A percentile compares a stretch with the other conserved stretches of the same genome.
Evolutionary conservation across 768 basidiomycete genomes (phyloP).

Genomic region (Butyriboletus loyo): DNA sequence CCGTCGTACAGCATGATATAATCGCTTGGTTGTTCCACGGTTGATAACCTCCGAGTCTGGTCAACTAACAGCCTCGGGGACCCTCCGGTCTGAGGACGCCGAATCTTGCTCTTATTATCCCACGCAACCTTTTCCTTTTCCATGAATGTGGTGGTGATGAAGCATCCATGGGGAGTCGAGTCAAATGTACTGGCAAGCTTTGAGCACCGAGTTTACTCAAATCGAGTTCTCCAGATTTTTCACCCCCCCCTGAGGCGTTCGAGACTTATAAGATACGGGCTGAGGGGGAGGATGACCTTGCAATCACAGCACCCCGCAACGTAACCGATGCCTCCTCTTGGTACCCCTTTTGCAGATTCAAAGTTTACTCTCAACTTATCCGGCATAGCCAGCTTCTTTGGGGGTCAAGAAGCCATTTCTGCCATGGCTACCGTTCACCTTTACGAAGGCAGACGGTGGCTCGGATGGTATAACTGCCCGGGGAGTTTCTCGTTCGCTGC

Average conservation of each 20-base stretch:
- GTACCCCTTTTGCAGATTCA: constrained; percentile 10
- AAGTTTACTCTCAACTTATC: constrained; percentile 24
- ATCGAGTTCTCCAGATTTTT: background rate
- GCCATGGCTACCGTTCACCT: constrained; percentile 36
- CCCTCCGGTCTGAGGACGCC: background rate
- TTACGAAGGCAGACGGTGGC: constrained; percentile 30
- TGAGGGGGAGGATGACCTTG: background rate
- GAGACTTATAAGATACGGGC: background rate
- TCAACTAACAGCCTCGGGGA: background rate
- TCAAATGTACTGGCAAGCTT: background rate
- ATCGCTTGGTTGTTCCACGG: background rate
- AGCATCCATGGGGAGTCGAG: background rate
- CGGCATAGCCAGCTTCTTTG: constrained; percentile 35
- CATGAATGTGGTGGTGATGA: background rate
- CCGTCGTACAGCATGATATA: background rate
- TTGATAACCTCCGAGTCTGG: background rate
- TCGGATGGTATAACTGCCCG: constrained; percentile 39
- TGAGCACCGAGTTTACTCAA: constrained; percentile 3
- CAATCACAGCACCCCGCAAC: background rate
- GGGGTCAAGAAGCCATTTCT: constrained; percentile 34
- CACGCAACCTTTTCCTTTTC: background rate
- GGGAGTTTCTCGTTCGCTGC: constrained; percentile 32
- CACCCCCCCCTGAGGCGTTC: background rate
- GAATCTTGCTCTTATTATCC: background rate
- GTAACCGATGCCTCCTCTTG: constrained; percentile 20